Conservation (phyloP, 768 basidiomycete species). For the Mycena kentingensis region DNA sequence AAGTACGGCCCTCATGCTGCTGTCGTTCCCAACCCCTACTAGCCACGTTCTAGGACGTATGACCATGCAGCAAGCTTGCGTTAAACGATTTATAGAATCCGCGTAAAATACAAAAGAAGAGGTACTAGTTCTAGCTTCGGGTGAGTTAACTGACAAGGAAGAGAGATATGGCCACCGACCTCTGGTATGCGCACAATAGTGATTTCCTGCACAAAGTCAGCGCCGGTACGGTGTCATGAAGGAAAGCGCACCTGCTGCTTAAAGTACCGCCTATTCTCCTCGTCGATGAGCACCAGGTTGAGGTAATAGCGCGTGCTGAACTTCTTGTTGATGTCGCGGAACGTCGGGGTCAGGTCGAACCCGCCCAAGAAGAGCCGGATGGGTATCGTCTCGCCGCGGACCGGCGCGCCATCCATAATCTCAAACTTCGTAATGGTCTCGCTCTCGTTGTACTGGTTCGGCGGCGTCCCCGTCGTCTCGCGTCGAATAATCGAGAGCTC, state of each 20-base stretch:
- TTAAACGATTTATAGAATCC: too few relatives aligned
- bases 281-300: slow-evolving; percentile 95
- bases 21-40: too few relatives aligned
- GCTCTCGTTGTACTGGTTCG: slow-evolving; percentile 99
- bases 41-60: too few relatives aligned
- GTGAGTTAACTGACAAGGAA: not conserved
- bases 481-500: slow-evolving; percentile 96
- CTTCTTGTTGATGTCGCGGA: slow-evolving; percentile 99
- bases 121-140: slow-evolving; percentile 6
- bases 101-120: too few relatives aligned
- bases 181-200: slow-evolving; percentile 90
- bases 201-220: slow-evolving; percentile 58
- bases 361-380: slow-evolving; percentile 97
- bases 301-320: slow-evolving; percentile 97
- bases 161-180: slow-evolving; percentile 40
- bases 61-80: too few relatives aligned
- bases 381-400: slow-evolving; percentile 97
- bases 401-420: slow-evolving; percentile 98
- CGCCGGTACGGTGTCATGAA: not conserved
- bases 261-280: slow-evolving; percentile 97
- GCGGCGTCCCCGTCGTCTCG: slow-evolving; percentile 94
- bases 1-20: too few relatives aligned
- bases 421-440: slow-evolving; percentile 99
- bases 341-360: slow-evolving; percentile 97
- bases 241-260: slow-evolving; percentile 77